Percentiles rank a stretch among this genome's conserved stretches.
These are phyloP conservation scores for Euphorbia pulcherrima DNA, from an alignment of 345 rosid species.

Conservation along the genomic window DNA sequence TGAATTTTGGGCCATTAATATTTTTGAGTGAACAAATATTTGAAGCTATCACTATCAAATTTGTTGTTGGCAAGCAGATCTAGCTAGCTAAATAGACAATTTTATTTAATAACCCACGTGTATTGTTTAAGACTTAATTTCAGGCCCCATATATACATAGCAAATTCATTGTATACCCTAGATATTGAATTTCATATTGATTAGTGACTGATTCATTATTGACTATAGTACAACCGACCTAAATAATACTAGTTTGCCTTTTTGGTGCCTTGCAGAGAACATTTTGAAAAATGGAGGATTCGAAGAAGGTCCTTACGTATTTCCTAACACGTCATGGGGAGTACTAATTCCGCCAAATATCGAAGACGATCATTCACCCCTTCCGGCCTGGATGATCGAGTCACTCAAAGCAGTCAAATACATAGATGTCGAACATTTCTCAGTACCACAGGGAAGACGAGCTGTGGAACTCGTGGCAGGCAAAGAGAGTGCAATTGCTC, in stretches of 20 bases:
- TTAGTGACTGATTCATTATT: too few species aligned
- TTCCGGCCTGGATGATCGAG: slow-evolving; percentile 53
- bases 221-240: too few species aligned
- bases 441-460: slow-evolving; percentile 26
- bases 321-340: slow-evolving; percentile 51
- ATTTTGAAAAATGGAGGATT: slow-evolving; percentile 43
- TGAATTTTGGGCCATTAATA: not conserved
- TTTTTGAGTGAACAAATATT: not conserved
- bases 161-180: not conserved
- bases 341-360: slow-evolving; percentile 49
- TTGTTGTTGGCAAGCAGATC: not conserved
- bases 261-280: slow-evolving; percentile 26
- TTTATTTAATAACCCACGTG: slow-evolving; percentile 8
- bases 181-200: too few species aligned
- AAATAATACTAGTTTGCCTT: not conserved
- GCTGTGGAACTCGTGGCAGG: slow-evolving; percentile 63
- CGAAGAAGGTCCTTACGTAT: slow-evolving; percentile 50
- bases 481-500: slow-evolving; percentile 70
- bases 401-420: slow-evolving; percentile 56
- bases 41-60: not conserved
- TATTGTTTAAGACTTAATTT: not conserved
- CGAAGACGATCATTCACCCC: slow-evolving; percentile 48
- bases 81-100: not conserved
- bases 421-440: slow-evolving; percentile 31
- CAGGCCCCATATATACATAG: not conserved